Evolutionary conservation across 78 protist genomes (phyloP).

Genomic region (Dictyostelium intermedium): DNA sequence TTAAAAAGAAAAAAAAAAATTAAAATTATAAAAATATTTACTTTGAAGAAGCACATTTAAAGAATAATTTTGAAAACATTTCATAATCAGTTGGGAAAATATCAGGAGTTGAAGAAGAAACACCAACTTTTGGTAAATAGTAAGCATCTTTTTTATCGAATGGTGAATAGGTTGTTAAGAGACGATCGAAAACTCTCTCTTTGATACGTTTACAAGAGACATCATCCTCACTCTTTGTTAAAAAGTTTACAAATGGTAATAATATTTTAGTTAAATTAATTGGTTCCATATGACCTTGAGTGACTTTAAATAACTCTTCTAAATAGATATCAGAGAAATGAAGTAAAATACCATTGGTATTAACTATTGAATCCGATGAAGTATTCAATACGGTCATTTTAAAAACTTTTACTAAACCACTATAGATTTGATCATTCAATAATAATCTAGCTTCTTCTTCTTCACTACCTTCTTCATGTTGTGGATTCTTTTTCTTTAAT

Average conservation of each 20-base stretch:
- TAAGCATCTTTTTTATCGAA: constrained; percentile 44
- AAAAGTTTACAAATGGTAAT: constrained; percentile 53
- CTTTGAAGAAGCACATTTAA: constrained; percentile 59
- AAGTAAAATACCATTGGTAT: constrained; percentile 31
- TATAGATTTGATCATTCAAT: background rate
- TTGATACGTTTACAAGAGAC: constrained; percentile 21
- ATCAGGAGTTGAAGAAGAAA: background rate
- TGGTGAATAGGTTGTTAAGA: constrained; percentile 57
- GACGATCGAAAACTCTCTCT: constrained; percentile 43
- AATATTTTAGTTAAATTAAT: background rate
- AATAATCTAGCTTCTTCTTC: background rate
- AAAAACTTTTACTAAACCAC: background rate
- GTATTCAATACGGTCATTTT: constrained; percentile 6
- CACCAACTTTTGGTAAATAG: constrained; percentile 14
- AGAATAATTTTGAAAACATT: constrained; percentile 46
- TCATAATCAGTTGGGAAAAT: constrained; percentile 56
- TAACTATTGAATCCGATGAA: background rate
- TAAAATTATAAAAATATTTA: background rate
- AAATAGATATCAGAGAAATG: constrained; percentile 66
- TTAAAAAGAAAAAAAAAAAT: background rate
- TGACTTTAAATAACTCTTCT: constrained; percentile 24
- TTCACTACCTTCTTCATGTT: background rate
- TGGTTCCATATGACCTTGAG: constrained; percentile 29
- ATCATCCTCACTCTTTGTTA: constrained; percentile 42
- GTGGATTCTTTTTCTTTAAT: background rate